phyloP scores from a whole-genome alignment of 805 yeast genomes.

The Phaffomyces thermotolerans region DNA sequence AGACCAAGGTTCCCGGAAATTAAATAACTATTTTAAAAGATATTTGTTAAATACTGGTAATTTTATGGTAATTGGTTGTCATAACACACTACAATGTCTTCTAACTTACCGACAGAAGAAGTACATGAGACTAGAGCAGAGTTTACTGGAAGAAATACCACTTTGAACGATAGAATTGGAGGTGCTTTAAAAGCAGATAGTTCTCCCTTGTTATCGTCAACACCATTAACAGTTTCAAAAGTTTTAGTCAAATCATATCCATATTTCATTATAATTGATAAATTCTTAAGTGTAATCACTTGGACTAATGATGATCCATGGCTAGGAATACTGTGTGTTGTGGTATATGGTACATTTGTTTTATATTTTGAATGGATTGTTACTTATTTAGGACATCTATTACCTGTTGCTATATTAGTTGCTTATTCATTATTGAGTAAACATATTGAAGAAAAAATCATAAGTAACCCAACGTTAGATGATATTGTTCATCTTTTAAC shows the following conservation, averaged over 20 bases:
- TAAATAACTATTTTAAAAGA: no score
- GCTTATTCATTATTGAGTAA: conserved; percentile 53
- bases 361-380: conserved; percentile 74
- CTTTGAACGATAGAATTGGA: conserved; percentile 16
- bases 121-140: conserved; percentile 31
- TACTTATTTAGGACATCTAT: conserved; percentile 75
- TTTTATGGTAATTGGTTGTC: no score
- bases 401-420: conserved; percentile 55
- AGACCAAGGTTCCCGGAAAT: no score
- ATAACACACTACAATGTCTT: conserved; percentile 9
- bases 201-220: conserved; percentile 77
- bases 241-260: conserved; percentile 82
- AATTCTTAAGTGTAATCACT: conserved; percentile 62
- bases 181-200: conserved; percentile 21
- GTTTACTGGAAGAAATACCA: conserved; percentile 31
- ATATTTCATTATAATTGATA: conserved; percentile 66
- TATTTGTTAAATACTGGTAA: no score
- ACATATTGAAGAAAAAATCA: conserved; percentile 50
- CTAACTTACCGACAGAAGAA: conserved; percentile 18
- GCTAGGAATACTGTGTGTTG: conserved; percentile 58
- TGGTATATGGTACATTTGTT: conserved; percentile 48
- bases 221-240: conserved; percentile 87
- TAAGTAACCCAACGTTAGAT: conserved; percentile 73
- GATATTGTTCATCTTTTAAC: conserved; percentile 75
- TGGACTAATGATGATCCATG: conserved; percentile 89